Percentiles rank a stretch among this genome's conserved stretches.
Conservation (phyloP, 768 basidiomycete genomes). For the Hypholoma sublateritium region DNA sequence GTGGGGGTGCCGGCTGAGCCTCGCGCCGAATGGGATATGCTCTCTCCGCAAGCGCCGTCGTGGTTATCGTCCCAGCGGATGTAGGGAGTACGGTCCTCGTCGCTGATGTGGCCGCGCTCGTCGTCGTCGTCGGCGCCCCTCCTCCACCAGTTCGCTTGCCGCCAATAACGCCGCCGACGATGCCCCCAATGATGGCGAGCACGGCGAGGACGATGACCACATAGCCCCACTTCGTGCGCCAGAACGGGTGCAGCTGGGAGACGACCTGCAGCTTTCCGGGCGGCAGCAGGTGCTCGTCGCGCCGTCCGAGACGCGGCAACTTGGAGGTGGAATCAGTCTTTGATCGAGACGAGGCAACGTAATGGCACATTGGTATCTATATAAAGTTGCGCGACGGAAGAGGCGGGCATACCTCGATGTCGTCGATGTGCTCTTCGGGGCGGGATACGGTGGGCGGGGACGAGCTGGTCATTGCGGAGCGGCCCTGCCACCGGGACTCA, state of each 20-base stretch:
- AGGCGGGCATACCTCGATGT: slow-evolving; percentile 14
- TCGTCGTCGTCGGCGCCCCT: not conserved
- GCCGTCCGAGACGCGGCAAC: not conserved
- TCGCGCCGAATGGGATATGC: not conserved
- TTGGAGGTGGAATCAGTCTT: slow-evolving; percentile 7
- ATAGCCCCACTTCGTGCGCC: slow-evolving; percentile 21
- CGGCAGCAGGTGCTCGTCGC: not conserved
- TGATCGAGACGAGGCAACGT: not conserved
- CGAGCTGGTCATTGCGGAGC: not conserved
- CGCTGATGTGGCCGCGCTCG: not conserved
- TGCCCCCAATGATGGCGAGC: slow-evolving; percentile 20
- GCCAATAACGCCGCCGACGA: slow-evolving; percentile 25
- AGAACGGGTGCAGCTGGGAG: slow-evolving; percentile 20
- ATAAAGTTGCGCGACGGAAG: not conserved
- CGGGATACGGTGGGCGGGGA: not conserved
- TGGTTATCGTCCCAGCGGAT: not conserved
- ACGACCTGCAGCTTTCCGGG: slow-evolving; percentile 15
- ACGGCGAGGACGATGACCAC: slow-evolving; percentile 15
- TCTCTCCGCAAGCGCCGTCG: not conserved
- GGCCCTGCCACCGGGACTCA: not conserved
- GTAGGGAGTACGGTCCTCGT: not conserved
- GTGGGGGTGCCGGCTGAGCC: too few relatives aligned
- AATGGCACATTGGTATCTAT: not conserved
- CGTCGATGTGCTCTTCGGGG: not conserved
- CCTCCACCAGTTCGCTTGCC: slow-evolving; percentile 9